Evolutionary conservation across 2,329 filamentous ascomycete species (phyloP), one percentile per base, ranked within the genome.

Genomic region (Fusarium napiforme): DNA sequence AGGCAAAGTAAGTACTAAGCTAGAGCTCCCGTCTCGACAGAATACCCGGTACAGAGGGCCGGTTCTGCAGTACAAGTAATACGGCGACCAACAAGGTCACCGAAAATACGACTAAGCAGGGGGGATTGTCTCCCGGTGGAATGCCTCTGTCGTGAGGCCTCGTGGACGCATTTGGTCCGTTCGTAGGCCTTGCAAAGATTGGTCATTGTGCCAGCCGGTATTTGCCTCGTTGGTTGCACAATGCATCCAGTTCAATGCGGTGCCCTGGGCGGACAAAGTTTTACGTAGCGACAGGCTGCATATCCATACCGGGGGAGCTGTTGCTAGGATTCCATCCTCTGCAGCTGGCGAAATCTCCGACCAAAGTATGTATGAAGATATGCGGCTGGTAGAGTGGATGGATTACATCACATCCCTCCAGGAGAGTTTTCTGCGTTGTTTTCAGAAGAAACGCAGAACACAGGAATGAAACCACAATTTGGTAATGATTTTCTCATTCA

Each of bases 391-490:
- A n/a, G n/a, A 50, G 47, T 46, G 26, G 28, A 39, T 47, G 43
- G 46, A 60, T 43, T 55, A 37, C 69, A 72, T 56, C 64, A 57
- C 55, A 57, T 68, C 32, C 36, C 36, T 23, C 36, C 11, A 50
- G 40, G 62, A 69, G 47, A 47, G 52, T 66, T 64, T 72, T 36
- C 40, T 32, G 23, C 26, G 39, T 53, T 37, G 52, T 37, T 59
- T 52, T 28, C 43, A 45, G 56, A 58, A 57, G n/a, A 42, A 30
- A 36, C 37, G 56, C 30, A 49, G 36, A 45, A 63, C 10, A 30
- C 36, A 34, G 46, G 56, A 68, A 68, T 67, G 39, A 55, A 43
- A 28, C 46, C 18, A 55, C 43, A 50, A 52, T 62, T 30, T 21
- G 32, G 53, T 37, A 58, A 42, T 14, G 46, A 59, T 30, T 62